Evolutionary conservation across 352 stramenopile species (phyloP), one percentile per base, ranked within the genome.

Genomic region (Pythium sp.): DNA sequence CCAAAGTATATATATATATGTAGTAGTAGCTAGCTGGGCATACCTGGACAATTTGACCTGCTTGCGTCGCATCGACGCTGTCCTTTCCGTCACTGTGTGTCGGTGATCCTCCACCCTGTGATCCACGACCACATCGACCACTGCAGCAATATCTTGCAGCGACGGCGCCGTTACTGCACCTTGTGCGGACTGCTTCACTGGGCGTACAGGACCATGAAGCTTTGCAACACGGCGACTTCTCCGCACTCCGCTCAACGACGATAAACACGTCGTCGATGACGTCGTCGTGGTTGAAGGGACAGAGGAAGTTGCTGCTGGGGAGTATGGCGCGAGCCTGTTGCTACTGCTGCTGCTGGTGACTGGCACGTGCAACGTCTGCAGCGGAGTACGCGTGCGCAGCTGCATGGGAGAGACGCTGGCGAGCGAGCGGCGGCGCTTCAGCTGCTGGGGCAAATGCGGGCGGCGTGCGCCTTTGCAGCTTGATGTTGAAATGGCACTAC

Each of bases 181-280:
- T 20, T 18, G 9, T 11, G 55, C 20, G 8, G 8, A 22, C 3
- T 9, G 6, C 3, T 61, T 61, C 28, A 46, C 4, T 1, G 3
- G 20, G 3, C 30, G 14, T 3, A 15, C 9, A 46, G 11, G 11
- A 14, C 30, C 30, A 24, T n/a, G 11, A 20, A 46, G 18, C 30
- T 46, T 34, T n/a, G 55, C 55, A 28, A 61, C 55, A 9, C 55
- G 55, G 20, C 55, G 55, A 30, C 55, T 61, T 61, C 55, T 61
- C 15, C 55, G 55, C 30, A 46, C 55, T 3, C 26, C 54, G 26
- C 54, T 59, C 18, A 28, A 43, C 7, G 28, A 5, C 18, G 54
- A 59, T 15, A 36, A 24, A 26, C 15, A 43, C 22, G 15, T 8
- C 18, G 43, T 51, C 18, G 43, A 51, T 18, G 43, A 15, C 5